Conservation (phyloP, 108 stramenopile species). For the Skeletonema grethae region DNA sequence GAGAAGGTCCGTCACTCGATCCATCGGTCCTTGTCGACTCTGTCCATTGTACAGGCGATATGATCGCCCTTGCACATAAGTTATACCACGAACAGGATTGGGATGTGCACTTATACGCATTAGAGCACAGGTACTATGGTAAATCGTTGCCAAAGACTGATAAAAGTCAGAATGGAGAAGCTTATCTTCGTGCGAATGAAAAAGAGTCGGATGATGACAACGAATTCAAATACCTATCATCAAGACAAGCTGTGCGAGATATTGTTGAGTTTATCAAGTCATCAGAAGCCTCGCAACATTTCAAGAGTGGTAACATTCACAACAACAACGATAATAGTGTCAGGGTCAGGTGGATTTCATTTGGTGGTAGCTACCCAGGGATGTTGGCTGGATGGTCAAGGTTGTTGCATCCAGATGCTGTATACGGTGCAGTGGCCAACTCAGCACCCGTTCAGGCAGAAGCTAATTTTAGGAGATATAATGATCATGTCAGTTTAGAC, state of each 20-base stretch:
- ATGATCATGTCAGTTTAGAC: slow-evolving; percentile 70
- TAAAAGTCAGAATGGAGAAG: slow-evolving; percentile 8
- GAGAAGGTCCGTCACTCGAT: slow-evolving; percentile 83
- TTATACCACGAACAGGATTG: slow-evolving; percentile 24
- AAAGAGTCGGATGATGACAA: neutral
- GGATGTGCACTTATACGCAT: slow-evolving; percentile 69
- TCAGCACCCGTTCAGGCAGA: slow-evolving; percentile 83
- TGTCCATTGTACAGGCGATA: slow-evolving; percentile 90
- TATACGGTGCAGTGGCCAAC: slow-evolving; percentile 77
- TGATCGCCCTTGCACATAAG: slow-evolving; percentile 72
- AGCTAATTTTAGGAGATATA: slow-evolving; percentile 83
- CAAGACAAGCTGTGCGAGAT: slow-evolving; percentile 85
- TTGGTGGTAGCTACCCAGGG: slow-evolving; percentile 92
- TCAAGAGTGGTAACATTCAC: neutral
- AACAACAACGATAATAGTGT: neutral
- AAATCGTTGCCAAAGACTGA: slow-evolving; percentile 55
- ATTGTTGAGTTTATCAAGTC: slow-evolving; percentile 68
- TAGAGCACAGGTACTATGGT: slow-evolving; percentile 94
- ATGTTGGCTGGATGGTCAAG: slow-evolving; percentile 82
- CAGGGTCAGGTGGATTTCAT: slow-evolving; percentile 67
- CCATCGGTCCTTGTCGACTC: slow-evolving; percentile 71
- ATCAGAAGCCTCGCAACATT: slow-evolving; percentile 14
- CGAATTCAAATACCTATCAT: slow-evolving; percentile 60
- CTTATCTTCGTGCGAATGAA: slow-evolving; percentile 15
- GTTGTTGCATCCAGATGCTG: slow-evolving; percentile 81